Conservation (phyloP, 495 filamentous ascomycete species). For the Geopyxis carbonaria region DNA sequence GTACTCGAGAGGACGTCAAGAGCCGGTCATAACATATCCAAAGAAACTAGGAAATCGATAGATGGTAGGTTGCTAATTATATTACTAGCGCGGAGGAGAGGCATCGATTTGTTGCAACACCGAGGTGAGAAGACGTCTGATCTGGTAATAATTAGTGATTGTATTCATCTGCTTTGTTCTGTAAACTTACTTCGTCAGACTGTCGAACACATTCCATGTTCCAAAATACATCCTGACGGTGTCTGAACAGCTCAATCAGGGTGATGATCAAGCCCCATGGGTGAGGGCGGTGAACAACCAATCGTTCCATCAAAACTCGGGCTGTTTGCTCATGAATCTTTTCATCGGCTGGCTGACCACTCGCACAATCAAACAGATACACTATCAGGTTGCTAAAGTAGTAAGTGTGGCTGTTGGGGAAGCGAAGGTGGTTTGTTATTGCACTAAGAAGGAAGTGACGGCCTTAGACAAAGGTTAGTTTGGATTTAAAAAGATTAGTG, state of each 20-base stretch:
- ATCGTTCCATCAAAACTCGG: constrained; percentile 66
- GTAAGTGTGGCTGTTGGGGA: constrained; percentile 73
- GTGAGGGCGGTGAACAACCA: constrained; percentile 81
- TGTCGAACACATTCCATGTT: constrained; percentile 66
- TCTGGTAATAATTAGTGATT: constrained; percentile 13
- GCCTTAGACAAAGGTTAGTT: constrained; percentile 21
- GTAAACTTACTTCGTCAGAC: constrained; percentile 27
- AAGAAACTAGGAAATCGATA: too few species aligned
- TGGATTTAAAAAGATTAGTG: neutral
- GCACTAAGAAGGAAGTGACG: constrained; percentile 71
- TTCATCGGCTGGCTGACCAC: constrained; percentile 56
- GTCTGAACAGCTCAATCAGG: constrained; percentile 77
- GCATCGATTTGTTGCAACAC: constrained; percentile 29
- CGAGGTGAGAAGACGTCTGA: constrained; percentile 26
- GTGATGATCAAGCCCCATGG: constrained; percentile 93
- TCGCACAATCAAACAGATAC: constrained; percentile 66
- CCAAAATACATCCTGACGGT: constrained; percentile 76
- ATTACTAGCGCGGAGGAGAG: constrained; percentile 17
- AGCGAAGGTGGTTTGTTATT: constrained; percentile 83
- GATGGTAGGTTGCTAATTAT: neutral
- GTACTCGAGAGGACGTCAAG: too few species aligned
- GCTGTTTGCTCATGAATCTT: constrained; percentile 83
- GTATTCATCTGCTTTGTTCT: constrained; percentile 3
- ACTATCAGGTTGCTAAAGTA: constrained; percentile 83
- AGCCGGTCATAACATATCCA: too few species aligned